Evolutionary conservation across 2,329 filamentous ascomycete genomes (phyloP).

Genomic region (Pezicula neosporulosa): DNA sequence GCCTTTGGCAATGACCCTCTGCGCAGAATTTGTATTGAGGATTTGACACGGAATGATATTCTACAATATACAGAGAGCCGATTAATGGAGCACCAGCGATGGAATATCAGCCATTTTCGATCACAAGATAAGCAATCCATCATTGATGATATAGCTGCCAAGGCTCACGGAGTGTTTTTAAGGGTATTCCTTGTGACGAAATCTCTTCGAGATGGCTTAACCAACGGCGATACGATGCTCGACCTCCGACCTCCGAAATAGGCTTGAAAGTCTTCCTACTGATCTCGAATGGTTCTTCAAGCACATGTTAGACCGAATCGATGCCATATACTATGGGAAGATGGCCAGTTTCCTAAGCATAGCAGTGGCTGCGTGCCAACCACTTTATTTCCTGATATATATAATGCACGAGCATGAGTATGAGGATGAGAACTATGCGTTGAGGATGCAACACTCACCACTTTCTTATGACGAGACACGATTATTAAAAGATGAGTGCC

Average conservation of each 20-base stretch:
- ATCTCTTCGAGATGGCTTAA: slow-evolving; percentile 1
- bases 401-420: no score
- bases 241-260: slow-evolving; percentile 15
- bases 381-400: no score
- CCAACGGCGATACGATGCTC: slow-evolving; percentile 9
- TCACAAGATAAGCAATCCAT: background rate
- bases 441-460: no score
- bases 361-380: no score
- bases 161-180: slow-evolving; percentile 4
- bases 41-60: background rate
- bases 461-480: no score
- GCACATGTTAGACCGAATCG: slow-evolving; percentile 14
- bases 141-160: background rate
- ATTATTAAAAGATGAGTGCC: no score
- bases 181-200: slow-evolving; percentile 3
- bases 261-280: slow-evolving; percentile 12
- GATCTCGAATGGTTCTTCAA: slow-evolving; percentile 17
- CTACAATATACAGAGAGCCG: background rate
- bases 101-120: background rate
- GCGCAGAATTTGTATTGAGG: background rate
- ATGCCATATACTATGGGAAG: slow-evolving; percentile 7
- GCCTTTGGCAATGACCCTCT: background rate
- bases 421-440: no score
- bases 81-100: background rate
- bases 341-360: slow-evolving; percentile 9